phyloP scores from a whole-genome alignment of 768 basidiomycete genomes.

The Leccinum truebloodii region DNA sequence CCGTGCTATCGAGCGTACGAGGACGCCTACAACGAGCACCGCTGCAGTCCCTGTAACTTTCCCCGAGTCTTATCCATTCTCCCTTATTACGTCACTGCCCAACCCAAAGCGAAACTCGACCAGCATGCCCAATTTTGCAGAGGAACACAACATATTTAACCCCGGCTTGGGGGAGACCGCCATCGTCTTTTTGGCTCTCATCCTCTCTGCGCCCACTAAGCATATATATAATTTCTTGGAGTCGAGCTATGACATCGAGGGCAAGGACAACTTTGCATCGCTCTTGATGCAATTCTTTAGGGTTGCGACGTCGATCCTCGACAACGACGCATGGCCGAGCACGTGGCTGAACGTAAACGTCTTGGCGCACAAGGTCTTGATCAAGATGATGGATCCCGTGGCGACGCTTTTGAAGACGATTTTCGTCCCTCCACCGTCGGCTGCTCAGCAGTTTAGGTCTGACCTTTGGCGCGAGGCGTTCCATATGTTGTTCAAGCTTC shows the following conservation, averaged over 20 bases:
- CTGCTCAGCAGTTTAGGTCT: constrained; percentile 67
- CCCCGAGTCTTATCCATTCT: constrained; percentile 93
- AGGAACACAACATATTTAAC: constrained; percentile 60
- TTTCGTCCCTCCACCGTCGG: constrained; percentile 74
- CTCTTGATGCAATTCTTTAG: constrained; percentile 80
- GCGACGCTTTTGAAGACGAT: constrained; percentile 73
- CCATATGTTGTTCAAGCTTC: constrained; percentile 76
- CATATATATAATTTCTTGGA: constrained; percentile 80
- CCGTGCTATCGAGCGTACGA: constrained; percentile 68
- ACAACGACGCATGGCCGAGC: constrained; percentile 85
- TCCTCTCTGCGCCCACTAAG: constrained; percentile 77
- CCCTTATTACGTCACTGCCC: constrained; percentile 69
- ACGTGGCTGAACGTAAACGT: constrained; percentile 93
- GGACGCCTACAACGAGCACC: constrained; percentile 57
- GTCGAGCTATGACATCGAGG: constrained; percentile 84
- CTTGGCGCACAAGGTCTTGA: constrained; percentile 81
- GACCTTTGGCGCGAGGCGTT: constrained; percentile 82
- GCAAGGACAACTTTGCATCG: constrained; percentile 70
- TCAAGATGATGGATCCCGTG: constrained; percentile 86
- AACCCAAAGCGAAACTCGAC: constrained; percentile 48
- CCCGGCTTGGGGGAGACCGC: constrained; percentile 84
- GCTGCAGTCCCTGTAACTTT: constrained; percentile 75
- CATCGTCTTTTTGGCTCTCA: constrained; percentile 77
- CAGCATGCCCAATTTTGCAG: constrained; percentile 41
- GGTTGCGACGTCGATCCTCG: constrained; percentile 76